phyloP scores from a whole-genome alignment of 31 red algal species.

The Bonnemaisonia californica region DNA sequence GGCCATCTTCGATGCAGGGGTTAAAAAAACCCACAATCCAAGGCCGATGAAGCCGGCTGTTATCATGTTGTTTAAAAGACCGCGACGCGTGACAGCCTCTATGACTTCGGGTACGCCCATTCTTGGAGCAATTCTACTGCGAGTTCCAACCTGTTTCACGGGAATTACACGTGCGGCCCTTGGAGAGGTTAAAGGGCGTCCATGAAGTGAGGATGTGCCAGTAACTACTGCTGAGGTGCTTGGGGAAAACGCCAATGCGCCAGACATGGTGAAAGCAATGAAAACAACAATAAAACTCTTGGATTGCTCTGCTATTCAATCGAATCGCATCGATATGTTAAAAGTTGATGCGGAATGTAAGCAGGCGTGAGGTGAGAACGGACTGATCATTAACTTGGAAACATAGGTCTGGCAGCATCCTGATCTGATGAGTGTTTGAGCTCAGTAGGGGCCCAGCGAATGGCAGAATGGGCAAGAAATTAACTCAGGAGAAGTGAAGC shows the following conservation, averaged over 20 bases:
- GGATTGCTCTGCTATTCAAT: too few relatives aligned
- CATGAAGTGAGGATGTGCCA: neutral
- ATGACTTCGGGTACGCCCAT: conserved; percentile 47
- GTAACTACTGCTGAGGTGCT: neutral
- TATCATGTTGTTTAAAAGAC: conserved; percentile 78
- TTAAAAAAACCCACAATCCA: conserved; percentile 65
- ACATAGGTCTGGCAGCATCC: too few relatives aligned
- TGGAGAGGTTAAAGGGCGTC: neutral
- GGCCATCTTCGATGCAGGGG: conserved; percentile 67
- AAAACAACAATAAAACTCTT: too few relatives aligned
- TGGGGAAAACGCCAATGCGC: conserved; percentile 7
- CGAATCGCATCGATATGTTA: too few relatives aligned
- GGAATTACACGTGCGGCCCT: neutral
- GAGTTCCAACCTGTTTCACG: neutral
- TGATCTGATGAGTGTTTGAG: too few relatives aligned
- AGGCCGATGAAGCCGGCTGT: conserved; percentile 75
- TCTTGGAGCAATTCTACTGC: neutral
- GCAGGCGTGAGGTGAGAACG: too few relatives aligned
- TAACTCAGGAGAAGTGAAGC: too few relatives aligned
- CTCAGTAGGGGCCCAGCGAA: too few relatives aligned
- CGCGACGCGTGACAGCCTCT: conserved; percentile 76
- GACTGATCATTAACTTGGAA: too few relatives aligned
- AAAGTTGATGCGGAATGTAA: too few relatives aligned
- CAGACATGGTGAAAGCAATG: conserved; percentile 7
- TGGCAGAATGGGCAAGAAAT: too few relatives aligned